A percentile compares a stretch with the other conserved stretches of the same genome.
Evolutionary conservation across 2,329 filamentous ascomycete species (phyloP).

Genomic region (Exophiala sp.): DNA sequence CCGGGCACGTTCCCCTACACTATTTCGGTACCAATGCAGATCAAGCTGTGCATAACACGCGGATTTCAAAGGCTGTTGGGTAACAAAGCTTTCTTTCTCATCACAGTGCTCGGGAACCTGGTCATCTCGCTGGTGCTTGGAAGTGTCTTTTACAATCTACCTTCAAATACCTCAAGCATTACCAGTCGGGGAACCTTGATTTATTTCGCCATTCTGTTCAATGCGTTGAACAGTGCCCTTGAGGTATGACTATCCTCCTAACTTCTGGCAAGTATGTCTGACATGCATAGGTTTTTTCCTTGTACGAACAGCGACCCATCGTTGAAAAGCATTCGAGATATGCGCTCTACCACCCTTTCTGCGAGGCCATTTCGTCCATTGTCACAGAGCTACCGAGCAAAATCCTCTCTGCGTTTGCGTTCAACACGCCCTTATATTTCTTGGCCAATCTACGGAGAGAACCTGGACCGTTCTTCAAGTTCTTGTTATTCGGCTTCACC

Average conservation of each 20-base stretch:
- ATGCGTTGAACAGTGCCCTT: constrained; percentile 51
- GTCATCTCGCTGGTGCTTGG: constrained; percentile 71
- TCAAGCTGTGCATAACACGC: constrained; percentile 72
- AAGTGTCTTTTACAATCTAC: constrained; percentile 74
- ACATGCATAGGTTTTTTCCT: constrained; percentile 40
- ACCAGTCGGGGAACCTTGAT: constrained; percentile 72
- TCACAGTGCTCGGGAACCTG: constrained; percentile 61
- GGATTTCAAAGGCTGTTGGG: constrained; percentile 70
- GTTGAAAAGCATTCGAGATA: constrained; percentile 86
- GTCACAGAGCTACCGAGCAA: constrained; percentile 80
- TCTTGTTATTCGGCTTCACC: constrained; percentile 61
- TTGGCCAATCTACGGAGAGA: constrained; percentile 73
- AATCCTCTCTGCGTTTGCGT: constrained; percentile 61
- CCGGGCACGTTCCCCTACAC: too few relatives aligned
- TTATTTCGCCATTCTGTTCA: constrained; percentile 83
- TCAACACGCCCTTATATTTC: constrained; percentile 80
- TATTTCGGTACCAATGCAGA: constrained; percentile 56
- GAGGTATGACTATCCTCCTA: constrained; percentile 1
- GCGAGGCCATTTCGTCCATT: constrained; percentile 83
- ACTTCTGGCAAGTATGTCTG: too few relatives aligned
- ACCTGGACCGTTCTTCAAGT: constrained; percentile 76
- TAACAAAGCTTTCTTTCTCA: constrained; percentile 68
- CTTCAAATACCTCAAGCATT: constrained; percentile 62
- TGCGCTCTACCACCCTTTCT: constrained; percentile 80
- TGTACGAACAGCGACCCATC: constrained; percentile 84